Evolutionary conservation across 331 rosid genomes (phyloP).

Genomic region (Saraca asoca): DNA sequence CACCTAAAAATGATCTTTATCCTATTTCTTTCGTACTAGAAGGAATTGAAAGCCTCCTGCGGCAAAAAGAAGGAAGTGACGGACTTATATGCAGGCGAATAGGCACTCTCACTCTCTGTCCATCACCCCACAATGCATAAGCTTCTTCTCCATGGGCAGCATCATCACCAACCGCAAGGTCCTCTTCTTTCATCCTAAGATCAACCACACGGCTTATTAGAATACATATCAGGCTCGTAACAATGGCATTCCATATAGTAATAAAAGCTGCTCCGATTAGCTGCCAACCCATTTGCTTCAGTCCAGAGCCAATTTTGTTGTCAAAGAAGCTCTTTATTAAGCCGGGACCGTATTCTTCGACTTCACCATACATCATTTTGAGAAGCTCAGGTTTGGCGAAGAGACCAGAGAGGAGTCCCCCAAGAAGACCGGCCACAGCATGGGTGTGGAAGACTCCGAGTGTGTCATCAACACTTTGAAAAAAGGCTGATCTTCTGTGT

Average conservation of each 20-base stretch:
- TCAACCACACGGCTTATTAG: constrained; percentile 42
- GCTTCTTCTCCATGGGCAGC: constrained; percentile 81
- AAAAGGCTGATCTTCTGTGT: constrained; percentile 42
- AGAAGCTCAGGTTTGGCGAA: constrained; percentile 57
- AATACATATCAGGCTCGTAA: constrained; percentile 61
- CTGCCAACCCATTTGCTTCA: constrained; percentile 55
- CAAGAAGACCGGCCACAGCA: constrained; percentile 63
- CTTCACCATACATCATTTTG: constrained; percentile 43
- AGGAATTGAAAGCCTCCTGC: constrained; percentile 22
- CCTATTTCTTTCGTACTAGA: not conserved
- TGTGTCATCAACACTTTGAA: constrained; percentile 62
- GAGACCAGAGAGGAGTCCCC: constrained; percentile 65
- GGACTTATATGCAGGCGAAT: constrained; percentile 41
- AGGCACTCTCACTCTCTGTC: constrained; percentile 45
- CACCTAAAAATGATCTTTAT: no score
- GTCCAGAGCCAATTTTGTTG: constrained; percentile 4
- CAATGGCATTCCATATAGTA: constrained; percentile 52
- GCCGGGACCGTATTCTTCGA: constrained; percentile 31
- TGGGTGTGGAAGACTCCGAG: constrained; percentile 78
- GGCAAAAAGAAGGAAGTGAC: constrained; percentile 26
- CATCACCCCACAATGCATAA: constrained; percentile 76
- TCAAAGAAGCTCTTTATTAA: constrained; percentile 33
- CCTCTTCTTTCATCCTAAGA: constrained; percentile 72
- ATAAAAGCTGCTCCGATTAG: constrained; percentile 57
- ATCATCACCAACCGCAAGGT: constrained; percentile 68